Conservation (phyloP, 1,284 basidiomycete species). For the Ganoderma lucidum region DNA sequence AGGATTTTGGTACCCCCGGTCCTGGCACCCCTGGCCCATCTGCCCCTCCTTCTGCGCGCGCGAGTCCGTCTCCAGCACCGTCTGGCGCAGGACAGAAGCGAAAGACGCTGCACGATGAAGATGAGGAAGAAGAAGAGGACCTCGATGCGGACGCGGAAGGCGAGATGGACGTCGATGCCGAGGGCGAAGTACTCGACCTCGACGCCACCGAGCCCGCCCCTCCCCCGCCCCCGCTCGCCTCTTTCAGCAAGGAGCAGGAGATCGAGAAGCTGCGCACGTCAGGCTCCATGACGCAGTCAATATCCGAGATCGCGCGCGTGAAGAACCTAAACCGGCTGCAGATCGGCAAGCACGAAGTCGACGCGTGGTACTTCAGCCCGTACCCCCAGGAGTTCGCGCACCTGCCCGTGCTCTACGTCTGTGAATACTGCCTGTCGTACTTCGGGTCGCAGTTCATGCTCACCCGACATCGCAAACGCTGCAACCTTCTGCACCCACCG, state of each 20-base stretch:
- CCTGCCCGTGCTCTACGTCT: conserved; percentile 94
- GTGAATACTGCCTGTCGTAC: conserved; percentile 97
- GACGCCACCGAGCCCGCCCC: conserved; percentile 46
- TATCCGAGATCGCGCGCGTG: conserved; percentile 96
- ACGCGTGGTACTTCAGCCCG: conserved; percentile 99
- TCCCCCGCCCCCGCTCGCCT: conserved; percentile 55
- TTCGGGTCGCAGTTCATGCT: conserved; percentile 91
- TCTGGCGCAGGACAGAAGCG: conserved; percentile 72
- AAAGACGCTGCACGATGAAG: conserved; percentile 60
- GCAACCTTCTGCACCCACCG: conserved; percentile 94
- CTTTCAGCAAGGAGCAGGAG: conserved; percentile 96
- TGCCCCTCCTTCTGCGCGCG: conserved; percentile 53
- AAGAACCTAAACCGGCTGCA: conserved; percentile 98
- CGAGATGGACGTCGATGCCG: conserved; percentile 59
- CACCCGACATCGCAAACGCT: conserved; percentile 90
- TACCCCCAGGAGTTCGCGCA: conserved; percentile 99
- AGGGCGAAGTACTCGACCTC: conserved; percentile 54
- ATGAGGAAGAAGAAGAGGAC: conserved; percentile 69
- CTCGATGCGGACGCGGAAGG: conserved; percentile 67
- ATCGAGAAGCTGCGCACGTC: conserved; percentile 98
- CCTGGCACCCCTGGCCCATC: conserved; percentile 35
- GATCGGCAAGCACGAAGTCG: conserved; percentile 96
- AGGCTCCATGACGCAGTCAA: conserved; percentile 98
- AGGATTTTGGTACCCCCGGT: conserved; percentile 34
- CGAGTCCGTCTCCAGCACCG: conserved; percentile 62